Percentiles rank a stretch among this genome's conserved stretches.
Evolutionary conservation across 1,284 basidiomycete genomes (phyloP).

Genomic region (Rhodotorula sp.): DNA sequence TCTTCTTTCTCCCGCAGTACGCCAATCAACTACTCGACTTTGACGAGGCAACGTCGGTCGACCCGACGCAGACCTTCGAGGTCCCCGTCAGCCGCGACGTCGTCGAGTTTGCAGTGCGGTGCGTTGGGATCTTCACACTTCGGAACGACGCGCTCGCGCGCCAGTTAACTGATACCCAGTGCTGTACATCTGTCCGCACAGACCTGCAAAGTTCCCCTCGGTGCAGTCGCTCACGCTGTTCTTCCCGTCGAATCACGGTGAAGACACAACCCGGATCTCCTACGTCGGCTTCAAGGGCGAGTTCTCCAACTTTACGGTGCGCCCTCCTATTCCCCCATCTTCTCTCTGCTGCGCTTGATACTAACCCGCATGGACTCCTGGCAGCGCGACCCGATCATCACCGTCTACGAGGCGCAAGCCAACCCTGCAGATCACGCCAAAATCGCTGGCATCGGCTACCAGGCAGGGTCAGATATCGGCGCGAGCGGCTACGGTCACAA

Average conservation of each 20-base stretch:
- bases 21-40: slow-evolving; percentile 44
- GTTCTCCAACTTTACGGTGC: slow-evolving; percentile 30
- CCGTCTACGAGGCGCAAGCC: slow-evolving; percentile 44
- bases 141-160: too few relatives aligned
- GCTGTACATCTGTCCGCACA: neutral
- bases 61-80: slow-evolving; percentile 43
- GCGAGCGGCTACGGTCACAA: slow-evolving; percentile 1
- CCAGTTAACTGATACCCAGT: too few relatives aligned
- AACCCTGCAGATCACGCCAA: slow-evolving; percentile 45
- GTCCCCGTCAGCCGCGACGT: slow-evolving; percentile 37
- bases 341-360: neutral
- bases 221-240: slow-evolving; percentile 43
- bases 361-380: neutral
- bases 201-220: slow-evolving; percentile 41
- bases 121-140: neutral
- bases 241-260: slow-evolving; percentile 44
- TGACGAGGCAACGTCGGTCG: slow-evolving; percentile 39
- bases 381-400: slow-evolving; percentile 40
- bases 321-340: neutral
- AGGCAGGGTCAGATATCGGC: neutral
- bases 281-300: slow-evolving; percentile 46
- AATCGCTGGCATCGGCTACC: slow-evolving; percentile 36
- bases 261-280: slow-evolving; percentile 42
- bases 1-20: slow-evolving; percentile 20
- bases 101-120: slow-evolving; percentile 43